phyloP scores from a whole-genome alignment of 1,284 basidiomycete species.

The Coniferiporia sulphurascens region DNA sequence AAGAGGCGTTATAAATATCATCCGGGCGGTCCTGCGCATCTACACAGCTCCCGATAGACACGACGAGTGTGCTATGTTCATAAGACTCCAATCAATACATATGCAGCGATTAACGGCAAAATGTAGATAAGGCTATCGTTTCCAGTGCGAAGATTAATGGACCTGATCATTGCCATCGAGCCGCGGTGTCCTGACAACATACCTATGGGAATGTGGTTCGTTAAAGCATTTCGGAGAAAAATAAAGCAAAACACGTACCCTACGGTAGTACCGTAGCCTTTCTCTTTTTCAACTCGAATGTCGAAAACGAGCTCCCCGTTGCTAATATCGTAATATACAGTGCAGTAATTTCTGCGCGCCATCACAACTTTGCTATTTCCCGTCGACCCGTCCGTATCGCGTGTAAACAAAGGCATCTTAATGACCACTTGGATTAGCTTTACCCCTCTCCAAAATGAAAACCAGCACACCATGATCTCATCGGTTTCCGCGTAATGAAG shows the following conservation, averaged over 20 bases:
- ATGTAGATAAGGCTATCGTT: background rate
- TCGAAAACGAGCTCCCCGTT: slow-evolving; percentile 77
- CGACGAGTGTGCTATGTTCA: background rate
- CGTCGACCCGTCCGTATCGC: slow-evolving; percentile 70
- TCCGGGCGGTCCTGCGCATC: too few species aligned
- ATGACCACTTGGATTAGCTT: background rate
- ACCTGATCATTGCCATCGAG: slow-evolving; percentile 22
- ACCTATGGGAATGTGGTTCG: slow-evolving; percentile 15
- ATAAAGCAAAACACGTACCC: slow-evolving; percentile 38
- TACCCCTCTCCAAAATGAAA: background rate
- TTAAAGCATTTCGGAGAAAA: slow-evolving; percentile 16
- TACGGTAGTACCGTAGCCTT: slow-evolving; percentile 74
- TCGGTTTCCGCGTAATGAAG: slow-evolving; percentile 74
- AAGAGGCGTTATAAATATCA: background rate
- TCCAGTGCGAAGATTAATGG: background rate
- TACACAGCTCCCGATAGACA: background rate
- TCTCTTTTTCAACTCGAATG: slow-evolving; percentile 81
- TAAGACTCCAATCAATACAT: background rate
- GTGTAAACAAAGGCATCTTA: slow-evolving; percentile 74
- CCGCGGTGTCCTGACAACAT: slow-evolving; percentile 25
- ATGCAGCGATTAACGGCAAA: background rate
- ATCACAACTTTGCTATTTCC: slow-evolving; percentile 76
- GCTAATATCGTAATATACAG: slow-evolving; percentile 54
- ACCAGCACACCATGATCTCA: slow-evolving; percentile 70
- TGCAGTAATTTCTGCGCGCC: slow-evolving; percentile 88